phyloP scores from a whole-genome alignment of 257 asterid genomes.

The Fraxinus quadrangulata region DNA sequence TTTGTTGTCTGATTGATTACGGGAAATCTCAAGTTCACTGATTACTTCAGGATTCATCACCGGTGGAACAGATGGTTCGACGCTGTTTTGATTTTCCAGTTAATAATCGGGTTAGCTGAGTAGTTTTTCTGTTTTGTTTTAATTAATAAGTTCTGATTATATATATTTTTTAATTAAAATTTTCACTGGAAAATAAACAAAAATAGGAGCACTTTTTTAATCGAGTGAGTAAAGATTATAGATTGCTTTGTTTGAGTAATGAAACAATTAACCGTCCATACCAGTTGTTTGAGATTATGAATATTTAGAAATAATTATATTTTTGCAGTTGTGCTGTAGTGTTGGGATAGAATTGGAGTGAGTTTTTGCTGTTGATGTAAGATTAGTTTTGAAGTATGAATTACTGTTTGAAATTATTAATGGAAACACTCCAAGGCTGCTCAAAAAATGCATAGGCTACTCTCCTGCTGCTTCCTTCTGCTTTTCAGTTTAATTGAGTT shows the following conservation, averaged over 20 bases:
- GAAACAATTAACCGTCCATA: not conserved
- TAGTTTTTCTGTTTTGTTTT: not conserved
- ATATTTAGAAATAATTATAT: not conserved
- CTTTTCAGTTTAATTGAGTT: not conserved
- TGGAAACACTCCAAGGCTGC: not conserved
- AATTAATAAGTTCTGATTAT: not conserved
- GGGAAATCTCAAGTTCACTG: constrained; percentile 23
- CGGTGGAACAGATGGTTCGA: constrained; percentile 16
- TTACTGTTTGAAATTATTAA: not conserved
- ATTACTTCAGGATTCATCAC: constrained; percentile 23
- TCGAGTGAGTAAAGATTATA: not conserved
- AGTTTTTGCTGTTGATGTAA: not conserved
- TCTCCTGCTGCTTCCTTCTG: not conserved
- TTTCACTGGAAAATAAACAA: not conserved
- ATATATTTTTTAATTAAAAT: not conserved
- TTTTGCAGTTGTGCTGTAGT: not conserved
- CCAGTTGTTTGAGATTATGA: not conserved
- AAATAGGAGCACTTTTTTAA: not conserved
- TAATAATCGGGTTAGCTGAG: constrained; percentile 35
- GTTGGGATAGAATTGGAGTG: not conserved
- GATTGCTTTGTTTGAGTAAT: not conserved
- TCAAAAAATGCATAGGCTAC: not conserved
- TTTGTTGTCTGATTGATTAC: constrained; percentile 29
- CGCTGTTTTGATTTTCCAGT: constrained; percentile 9
- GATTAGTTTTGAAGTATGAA: not conserved